Conservation (phyloP, 148 eudicot genomes). For the Spergularia marina region DNA sequence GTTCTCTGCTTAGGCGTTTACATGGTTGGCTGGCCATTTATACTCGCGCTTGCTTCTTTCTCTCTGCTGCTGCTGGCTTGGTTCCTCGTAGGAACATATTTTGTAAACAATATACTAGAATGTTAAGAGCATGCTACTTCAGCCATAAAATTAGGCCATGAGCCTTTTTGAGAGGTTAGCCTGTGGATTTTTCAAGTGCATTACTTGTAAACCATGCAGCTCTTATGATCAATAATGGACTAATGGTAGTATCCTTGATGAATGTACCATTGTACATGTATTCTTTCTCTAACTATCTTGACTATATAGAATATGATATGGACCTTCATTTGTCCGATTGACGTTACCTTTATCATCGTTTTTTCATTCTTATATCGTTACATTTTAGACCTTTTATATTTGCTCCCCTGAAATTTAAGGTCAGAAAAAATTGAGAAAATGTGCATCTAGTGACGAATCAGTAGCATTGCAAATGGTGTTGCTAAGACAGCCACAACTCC, state of each 20-base stretch:
- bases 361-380: no score
- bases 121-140: slow-evolving; percentile 23
- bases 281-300: not conserved
- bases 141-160: not conserved
- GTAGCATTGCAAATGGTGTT: no score
- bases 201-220: no score
- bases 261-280: not conserved
- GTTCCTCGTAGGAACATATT: slow-evolving; percentile 57
- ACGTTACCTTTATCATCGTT: no score
- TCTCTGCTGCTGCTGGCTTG: slow-evolving; percentile 48
- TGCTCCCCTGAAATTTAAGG: no score
- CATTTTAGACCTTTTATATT: no score
- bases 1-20: slow-evolving; percentile 64
- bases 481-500: no score
- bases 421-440: no score
- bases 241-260: not conserved
- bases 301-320: no score
- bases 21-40: slow-evolving; percentile 84
- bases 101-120: slow-evolving; percentile 42
- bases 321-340: no score
- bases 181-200: not conserved
- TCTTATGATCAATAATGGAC: not conserved
- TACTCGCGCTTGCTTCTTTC: slow-evolving; percentile 54
- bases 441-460: no score
- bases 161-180: not conserved